Evolutionary conservation across 345 rosid genomes (phyloP).

Genomic region (Combretum micranthum): DNA sequence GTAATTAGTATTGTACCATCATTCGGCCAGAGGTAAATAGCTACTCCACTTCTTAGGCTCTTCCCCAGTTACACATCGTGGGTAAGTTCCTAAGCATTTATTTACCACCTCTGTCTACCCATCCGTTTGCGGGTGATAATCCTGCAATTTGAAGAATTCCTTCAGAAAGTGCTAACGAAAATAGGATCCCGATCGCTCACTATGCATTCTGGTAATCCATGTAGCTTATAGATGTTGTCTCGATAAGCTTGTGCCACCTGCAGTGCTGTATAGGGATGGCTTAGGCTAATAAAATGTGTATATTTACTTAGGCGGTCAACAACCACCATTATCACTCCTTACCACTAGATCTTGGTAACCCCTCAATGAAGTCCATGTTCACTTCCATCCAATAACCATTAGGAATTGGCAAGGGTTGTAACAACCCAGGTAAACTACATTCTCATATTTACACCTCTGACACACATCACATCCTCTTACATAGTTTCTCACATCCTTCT

Average conservation of each 20-base stretch:
- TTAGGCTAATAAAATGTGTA: not conserved
- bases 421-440: too few relatives aligned
- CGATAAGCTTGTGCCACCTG: not conserved
- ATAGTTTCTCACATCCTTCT: not conserved
- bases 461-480: not conserved
- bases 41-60: not conserved
- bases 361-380: not conserved
- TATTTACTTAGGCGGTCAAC: not conserved
- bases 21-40: not conserved
- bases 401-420: too few relatives aligned
- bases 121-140: constrained; percentile 2
- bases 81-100: constrained; percentile 7
- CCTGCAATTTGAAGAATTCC: not conserved
- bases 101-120: constrained; percentile 2
- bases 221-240: not conserved
- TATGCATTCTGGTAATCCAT: not conserved
- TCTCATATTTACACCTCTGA: too few relatives aligned
- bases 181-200: not conserved
- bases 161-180: not conserved
- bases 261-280: not conserved
- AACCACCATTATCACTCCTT: not conserved
- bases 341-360: not conserved
- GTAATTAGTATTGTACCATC: not conserved
- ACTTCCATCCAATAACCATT: not conserved
- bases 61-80: not conserved